A percentile compares a stretch with the other conserved stretches of the same genome.
Evolutionary conservation across 257 asterid genomes (phyloP).

Genomic region (Ligustrum vulgare): DNA sequence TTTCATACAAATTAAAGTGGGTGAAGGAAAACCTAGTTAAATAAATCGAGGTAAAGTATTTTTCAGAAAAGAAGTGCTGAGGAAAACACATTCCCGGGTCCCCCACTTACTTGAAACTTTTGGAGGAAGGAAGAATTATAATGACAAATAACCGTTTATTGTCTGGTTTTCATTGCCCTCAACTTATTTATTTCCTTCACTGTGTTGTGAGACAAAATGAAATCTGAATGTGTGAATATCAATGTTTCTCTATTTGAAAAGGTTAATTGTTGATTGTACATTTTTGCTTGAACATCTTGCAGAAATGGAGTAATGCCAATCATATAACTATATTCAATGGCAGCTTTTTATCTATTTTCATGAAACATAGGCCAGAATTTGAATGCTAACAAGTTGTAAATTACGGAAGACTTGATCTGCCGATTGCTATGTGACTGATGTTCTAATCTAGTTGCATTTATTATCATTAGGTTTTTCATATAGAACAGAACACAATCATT

Average conservation of each 20-base stretch:
- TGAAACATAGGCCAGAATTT: too few species aligned
- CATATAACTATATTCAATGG: too few species aligned
- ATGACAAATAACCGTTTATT: not conserved
- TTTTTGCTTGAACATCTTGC: not conserved
- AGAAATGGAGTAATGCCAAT: not conserved
- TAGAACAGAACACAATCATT: too few species aligned
- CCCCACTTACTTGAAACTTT: not conserved
- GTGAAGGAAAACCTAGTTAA: not conserved
- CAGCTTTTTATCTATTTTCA: not conserved
- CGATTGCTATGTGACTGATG: too few species aligned
- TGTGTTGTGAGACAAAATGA: not conserved
- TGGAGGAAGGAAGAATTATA: conserved; percentile 3
- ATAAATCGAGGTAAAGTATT: not conserved
- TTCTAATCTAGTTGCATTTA: too few species aligned
- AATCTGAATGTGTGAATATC: not conserved
- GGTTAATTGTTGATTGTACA: not conserved
- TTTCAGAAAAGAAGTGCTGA: not conserved
- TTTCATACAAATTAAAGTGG: not conserved
- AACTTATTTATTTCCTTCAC: not conserved
- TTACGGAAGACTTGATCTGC: too few species aligned
- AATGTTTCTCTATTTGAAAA: not conserved
- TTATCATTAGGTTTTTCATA: too few species aligned
- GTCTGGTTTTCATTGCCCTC: not conserved
- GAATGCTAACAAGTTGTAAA: too few species aligned
- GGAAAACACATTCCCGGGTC: not conserved